Evolutionary conservation across 2,329 filamentous ascomycete species (phyloP).

Genomic region (Epichloe glyceriae): DNA sequence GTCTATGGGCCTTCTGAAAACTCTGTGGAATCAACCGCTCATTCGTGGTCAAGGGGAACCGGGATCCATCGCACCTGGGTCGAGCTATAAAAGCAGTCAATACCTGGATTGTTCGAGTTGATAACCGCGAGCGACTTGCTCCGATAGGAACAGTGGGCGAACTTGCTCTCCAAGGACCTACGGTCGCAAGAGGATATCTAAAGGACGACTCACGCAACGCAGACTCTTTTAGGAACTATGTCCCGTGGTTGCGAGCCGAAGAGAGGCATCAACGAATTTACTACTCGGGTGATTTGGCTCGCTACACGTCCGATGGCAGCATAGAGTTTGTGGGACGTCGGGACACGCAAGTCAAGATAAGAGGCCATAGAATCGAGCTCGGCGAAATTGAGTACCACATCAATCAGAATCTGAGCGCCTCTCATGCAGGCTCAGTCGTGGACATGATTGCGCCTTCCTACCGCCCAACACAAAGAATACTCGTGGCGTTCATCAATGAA

Average conservation of each 20-base stretch:
- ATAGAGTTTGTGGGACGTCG: constrained; percentile 15
- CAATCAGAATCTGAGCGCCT: background rate
- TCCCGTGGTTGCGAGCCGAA: constrained; percentile 9
- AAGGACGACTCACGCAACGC: constrained; percentile 1
- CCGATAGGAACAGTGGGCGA: constrained; percentile 16
- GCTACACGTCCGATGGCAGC: constrained; percentile 14
- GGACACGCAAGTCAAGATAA: constrained; percentile 20
- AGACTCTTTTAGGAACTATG: constrained; percentile 18
- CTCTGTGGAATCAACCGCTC: constrained; percentile 24
- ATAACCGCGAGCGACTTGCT: constrained; percentile 18
- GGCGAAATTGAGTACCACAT: constrained; percentile 17
- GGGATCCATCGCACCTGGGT: no score
- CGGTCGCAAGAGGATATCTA: background rate
- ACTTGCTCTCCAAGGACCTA: background rate
- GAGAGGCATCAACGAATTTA: background rate
- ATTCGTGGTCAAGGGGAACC: no score
- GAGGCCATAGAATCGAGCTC: constrained; percentile 20
- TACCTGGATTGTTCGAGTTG: no score
- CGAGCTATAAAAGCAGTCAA: no score
- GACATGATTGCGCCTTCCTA: no score
- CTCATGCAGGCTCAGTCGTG: no score
- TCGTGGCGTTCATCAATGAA: no score
- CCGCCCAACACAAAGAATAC: no score
- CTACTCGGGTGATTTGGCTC: background rate
- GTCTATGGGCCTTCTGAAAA: background rate